phyloP scores from a whole-genome alignment of 2,329 filamentous ascomycete genomes.

The Fusarium sp. region DNA sequence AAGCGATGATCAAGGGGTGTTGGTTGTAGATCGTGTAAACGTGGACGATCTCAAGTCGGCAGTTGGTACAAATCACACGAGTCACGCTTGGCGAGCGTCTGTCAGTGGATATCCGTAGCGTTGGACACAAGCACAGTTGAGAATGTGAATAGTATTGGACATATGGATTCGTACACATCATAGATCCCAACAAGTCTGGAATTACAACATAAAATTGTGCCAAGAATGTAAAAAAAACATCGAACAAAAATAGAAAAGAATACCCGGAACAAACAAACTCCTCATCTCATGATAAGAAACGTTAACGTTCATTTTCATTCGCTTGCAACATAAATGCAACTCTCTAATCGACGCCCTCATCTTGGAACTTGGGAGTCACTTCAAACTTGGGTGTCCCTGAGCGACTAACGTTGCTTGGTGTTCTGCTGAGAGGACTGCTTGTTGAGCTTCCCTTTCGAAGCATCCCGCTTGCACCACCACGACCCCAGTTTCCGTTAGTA shows the following conservation, averaged over 20 bases:
- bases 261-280: conserved; percentile 33
- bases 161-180: conserved; percentile 16
- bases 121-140: too few species aligned
- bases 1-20: conserved; percentile 18
- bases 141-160: conserved; percentile 6
- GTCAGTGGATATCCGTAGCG: not conserved
- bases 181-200: not conserved
- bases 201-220: conserved; percentile 23
- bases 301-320: conserved; percentile 27
- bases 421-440: conserved; percentile 21
- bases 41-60: conserved; percentile 26
- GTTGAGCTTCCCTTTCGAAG: conserved; percentile 52
- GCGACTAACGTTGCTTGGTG: conserved; percentile 29
- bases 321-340: conserved; percentile 16
- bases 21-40: conserved; percentile 21
- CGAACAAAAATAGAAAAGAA: conserved; percentile 17
- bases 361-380: conserved; percentile 38
- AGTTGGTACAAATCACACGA: conserved; percentile 17
- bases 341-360: conserved; percentile 51
- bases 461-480: conserved; percentile 57
- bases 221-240: conserved; percentile 5
- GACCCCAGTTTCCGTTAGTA: conserved; percentile 54
- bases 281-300: conserved; percentile 36
- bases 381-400: conserved; percentile 28
- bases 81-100: conserved; percentile 10